Percentiles rank a stretch among this genome's conserved stretches.
phyloP scores from a whole-genome alignment of 352 stramenopile species.

The Halophytophthora batemanensis region DNA sequence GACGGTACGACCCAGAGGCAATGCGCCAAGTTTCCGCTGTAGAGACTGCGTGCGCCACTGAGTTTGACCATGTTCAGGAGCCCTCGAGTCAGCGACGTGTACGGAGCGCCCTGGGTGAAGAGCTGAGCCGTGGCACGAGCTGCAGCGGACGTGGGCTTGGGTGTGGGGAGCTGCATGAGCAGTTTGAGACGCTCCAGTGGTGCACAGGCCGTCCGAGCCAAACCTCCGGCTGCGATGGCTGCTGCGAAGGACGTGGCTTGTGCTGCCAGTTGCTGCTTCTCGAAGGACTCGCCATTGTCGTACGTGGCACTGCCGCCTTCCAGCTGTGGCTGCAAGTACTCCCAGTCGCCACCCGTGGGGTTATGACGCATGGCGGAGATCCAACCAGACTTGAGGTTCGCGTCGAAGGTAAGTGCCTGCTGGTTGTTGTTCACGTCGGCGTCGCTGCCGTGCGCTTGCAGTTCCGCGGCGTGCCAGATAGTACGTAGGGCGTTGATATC shows the following conservation, averaged over 20 bases:
- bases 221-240: constrained; percentile 58
- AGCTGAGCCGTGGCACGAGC: constrained; percentile 3
- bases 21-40: constrained; percentile 77
- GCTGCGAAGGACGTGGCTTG: constrained; percentile 57
- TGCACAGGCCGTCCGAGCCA: constrained; percentile 63
- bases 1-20: constrained; percentile 82
- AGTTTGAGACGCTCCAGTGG: constrained; percentile 84
- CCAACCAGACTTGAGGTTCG: constrained; percentile 70
- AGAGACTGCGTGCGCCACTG: constrained; percentile 55
- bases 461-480: constrained; percentile 67
- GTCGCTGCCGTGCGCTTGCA: constrained; percentile 43
- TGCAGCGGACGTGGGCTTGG: constrained; percentile 19
- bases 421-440: constrained; percentile 28
- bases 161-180: constrained; percentile 58
- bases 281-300: constrained; percentile 15
- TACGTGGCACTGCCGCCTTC: constrained; percentile 18
- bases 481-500: constrained; percentile 56
- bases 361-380: constrained; percentile 73
- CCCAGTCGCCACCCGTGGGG: constrained; percentile 58
- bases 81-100: constrained; percentile 44
- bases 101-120: constrained; percentile 22
- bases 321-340: constrained; percentile 38
- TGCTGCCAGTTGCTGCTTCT: constrained; percentile 20
- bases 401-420: constrained; percentile 57
- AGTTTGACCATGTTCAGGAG: constrained; percentile 73